phyloP scores from a whole-genome alignment of 2,329 filamentous ascomycete genomes.

The Delphinella strobiligena region DNA sequence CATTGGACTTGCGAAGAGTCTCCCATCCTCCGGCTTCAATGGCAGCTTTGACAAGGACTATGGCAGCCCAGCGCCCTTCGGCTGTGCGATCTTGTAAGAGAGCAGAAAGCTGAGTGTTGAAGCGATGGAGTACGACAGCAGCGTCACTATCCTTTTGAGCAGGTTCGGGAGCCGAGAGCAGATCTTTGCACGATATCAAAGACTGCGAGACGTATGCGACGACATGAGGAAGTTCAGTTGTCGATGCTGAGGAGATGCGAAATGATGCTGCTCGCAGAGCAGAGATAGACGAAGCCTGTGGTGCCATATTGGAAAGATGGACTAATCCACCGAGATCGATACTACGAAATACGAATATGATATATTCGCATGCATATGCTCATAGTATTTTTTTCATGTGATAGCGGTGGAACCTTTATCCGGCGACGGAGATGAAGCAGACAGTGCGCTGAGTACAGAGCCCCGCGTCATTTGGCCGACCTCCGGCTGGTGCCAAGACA shows the following conservation, averaged over 20 bases:
- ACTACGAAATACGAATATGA: neutral
- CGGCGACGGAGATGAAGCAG: neutral
- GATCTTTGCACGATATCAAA: conserved; percentile 40
- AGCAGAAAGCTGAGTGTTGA: conserved; percentile 66
- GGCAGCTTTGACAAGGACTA: conserved; percentile 66
- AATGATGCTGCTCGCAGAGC: conserved; percentile 53
- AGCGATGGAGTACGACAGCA: conserved; percentile 63
- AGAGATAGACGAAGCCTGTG: conserved; percentile 13
- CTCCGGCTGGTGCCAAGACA: no score
- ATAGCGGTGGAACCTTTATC: neutral
- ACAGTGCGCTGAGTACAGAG: no score
- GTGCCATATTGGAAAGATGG: conserved; percentile 4
- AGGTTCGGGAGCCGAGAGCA: conserved; percentile 52
- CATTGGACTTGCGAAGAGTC: conserved; percentile 56
- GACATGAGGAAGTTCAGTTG: conserved; percentile 61
- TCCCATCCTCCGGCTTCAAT: conserved; percentile 81
- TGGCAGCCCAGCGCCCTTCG: conserved; percentile 65
- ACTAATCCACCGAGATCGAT: no score
- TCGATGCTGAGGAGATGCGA: conserved; percentile 58
- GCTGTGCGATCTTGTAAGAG: conserved; percentile 64
- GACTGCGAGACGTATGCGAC: conserved; percentile 54
- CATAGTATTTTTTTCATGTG: neutral
- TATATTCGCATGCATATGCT: no score
- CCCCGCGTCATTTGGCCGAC: no score
- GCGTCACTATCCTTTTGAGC: conserved; percentile 52